Evolutionary conservation across 441 rosid species (phyloP).

Genomic region (Populus tomentosa): DNA sequence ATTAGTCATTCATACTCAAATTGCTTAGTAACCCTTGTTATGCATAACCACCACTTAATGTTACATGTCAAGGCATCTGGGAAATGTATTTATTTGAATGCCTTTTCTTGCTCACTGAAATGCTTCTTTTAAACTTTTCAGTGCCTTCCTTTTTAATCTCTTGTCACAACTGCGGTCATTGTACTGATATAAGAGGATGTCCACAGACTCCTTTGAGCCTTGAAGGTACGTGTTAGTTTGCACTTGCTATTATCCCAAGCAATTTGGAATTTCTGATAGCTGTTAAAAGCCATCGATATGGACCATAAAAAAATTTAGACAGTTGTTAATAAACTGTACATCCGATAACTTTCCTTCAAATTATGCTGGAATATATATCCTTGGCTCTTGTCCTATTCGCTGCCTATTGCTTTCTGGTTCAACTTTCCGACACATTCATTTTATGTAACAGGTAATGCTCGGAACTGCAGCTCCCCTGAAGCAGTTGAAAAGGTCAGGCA

Average conservation of each 20-base stretch:
- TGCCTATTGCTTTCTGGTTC: neutral
- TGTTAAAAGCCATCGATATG: neutral
- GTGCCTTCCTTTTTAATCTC: conserved; percentile 79
- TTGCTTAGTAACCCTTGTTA: neutral
- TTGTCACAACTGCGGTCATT: conserved; percentile 92
- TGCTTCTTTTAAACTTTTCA: conserved; percentile 26
- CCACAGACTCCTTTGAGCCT: conserved; percentile 72
- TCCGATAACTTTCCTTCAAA: neutral
- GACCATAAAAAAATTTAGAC: neutral
- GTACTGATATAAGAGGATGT: conserved; percentile 90
- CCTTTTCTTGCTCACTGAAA: neutral
- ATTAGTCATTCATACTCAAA: neutral
- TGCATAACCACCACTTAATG: neutral
- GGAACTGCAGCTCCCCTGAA: conserved; percentile 78
- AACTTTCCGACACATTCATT: neutral
- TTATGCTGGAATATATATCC: neutral
- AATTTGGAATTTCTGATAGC: neutral
- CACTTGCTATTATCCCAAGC: neutral
- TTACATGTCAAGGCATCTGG: neutral
- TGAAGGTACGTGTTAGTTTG: conserved; percentile 49
- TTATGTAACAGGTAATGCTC: conserved; percentile 58
- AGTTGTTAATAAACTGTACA: neutral
- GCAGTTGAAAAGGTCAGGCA: conserved; percentile 84
- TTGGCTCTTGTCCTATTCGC: neutral
- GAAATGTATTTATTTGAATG: neutral